Evolutionary conservation across 2,329 filamentous ascomycete genomes (phyloP).

Genomic region (Chaetothyriales sp.): DNA sequence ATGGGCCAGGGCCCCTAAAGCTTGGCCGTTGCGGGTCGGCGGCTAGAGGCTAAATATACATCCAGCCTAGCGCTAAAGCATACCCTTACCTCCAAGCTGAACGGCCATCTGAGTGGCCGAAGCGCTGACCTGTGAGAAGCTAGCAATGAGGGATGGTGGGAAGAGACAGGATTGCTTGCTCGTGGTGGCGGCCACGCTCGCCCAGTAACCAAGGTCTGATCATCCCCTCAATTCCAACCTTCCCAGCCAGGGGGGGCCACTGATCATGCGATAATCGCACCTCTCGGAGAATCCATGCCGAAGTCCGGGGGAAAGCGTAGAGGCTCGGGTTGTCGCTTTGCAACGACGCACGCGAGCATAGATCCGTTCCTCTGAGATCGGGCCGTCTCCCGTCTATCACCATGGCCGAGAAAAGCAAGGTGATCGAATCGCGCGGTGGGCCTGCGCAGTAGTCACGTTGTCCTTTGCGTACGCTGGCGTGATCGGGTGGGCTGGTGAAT

Average conservation of each 20-base stretch:
- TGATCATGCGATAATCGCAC: not conserved
- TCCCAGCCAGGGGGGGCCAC: not conserved
- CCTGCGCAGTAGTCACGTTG: not conserved
- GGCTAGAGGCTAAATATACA: not conserved
- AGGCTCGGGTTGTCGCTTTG: no score
- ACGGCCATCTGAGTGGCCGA: not conserved
- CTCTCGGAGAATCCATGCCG: not conserved
- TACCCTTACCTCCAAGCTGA: not conserved
- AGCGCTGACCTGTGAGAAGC: not conserved
- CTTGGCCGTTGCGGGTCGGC: not conserved
- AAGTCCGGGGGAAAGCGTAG: no score
- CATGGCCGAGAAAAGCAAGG: not conserved
- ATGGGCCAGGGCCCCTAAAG: conserved; percentile 4
- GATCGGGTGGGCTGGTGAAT: not conserved
- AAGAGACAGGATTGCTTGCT: not conserved
- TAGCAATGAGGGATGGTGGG: not conserved
- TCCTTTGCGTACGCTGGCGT: not conserved
- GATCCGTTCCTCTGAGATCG: no score
- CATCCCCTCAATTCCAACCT: not conserved
- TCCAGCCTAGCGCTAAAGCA: not conserved
- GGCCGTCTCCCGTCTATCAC: no score
- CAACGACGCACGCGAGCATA: no score
- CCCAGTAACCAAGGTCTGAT: not conserved
- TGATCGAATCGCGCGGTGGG: not conserved
- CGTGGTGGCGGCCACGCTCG: not conserved